Evolutionary conservation across 2,329 filamentous ascomycete genomes (phyloP).

Genomic region (Colletotrichum ledebouriae): DNA sequence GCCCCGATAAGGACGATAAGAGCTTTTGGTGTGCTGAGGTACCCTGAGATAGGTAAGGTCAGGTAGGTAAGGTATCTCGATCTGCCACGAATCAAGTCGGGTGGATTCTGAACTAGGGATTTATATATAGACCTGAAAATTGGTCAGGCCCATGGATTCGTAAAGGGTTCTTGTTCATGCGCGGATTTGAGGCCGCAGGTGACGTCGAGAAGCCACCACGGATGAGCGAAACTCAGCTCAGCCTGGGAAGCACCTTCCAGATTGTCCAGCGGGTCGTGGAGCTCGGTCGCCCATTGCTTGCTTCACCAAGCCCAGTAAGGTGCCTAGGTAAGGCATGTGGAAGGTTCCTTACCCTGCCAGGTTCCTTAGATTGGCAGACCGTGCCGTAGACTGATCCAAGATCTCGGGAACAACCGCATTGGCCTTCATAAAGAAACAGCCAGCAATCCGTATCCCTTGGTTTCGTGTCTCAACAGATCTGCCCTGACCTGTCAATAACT

Average conservation of each 20-base stretch:
- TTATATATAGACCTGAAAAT: too few relatives aligned
- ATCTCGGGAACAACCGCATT: neutral
- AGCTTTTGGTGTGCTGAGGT: constrained; percentile 10
- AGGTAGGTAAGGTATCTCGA: too few relatives aligned
- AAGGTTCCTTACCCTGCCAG: neutral
- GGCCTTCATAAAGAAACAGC: neutral
- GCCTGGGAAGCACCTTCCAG: neutral
- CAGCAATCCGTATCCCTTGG: neutral
- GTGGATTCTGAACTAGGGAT: too few relatives aligned
- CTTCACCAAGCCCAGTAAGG: neutral
- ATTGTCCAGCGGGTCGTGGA: constrained; percentile 25
- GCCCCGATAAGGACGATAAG: constrained; percentile 31
- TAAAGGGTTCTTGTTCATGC: too few relatives aligned
- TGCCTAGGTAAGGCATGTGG: too few relatives aligned
- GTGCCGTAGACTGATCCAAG: neutral
- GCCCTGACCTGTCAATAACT: too few relatives aligned
- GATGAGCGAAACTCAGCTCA: neutral
- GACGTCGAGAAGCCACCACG: neutral
- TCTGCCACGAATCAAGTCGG: too few relatives aligned
- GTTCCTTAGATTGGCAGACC: too few relatives aligned
- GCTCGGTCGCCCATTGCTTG: neutral
- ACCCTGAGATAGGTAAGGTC: too few relatives aligned
- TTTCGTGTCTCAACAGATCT: too few relatives aligned
- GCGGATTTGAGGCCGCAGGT: neutral
- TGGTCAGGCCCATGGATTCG: too few relatives aligned